A percentile compares a stretch with the other conserved stretches of the same genome.
Evolutionary conservation across 225 moss, liverwort and hornwort species (phyloP).

Genomic region (Neckera pumila): DNA sequence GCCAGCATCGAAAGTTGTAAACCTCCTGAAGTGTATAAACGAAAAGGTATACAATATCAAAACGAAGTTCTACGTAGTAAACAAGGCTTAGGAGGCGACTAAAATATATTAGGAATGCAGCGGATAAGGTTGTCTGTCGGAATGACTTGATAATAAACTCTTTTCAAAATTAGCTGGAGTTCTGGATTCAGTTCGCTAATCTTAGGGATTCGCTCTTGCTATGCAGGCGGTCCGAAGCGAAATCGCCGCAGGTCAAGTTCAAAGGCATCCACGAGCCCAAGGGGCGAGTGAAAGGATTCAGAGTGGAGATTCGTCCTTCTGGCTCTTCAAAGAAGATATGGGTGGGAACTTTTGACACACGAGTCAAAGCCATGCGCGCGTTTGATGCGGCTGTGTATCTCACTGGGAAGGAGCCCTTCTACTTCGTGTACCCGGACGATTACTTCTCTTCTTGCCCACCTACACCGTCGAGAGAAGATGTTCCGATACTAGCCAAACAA

Average conservation of each 20-base stretch:
- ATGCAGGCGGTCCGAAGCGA: background rate
- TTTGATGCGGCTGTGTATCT: slow-evolving; percentile 17
- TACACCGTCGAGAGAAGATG: background rate
- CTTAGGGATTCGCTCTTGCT: background rate
- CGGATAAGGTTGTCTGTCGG: background rate
- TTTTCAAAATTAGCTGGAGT: background rate
- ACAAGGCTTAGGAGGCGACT: background rate
- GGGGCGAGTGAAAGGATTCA: slow-evolving; percentile 24
- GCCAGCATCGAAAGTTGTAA: background rate
- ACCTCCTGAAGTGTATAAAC: background rate
- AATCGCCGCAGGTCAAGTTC: background rate
- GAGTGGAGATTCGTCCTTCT: slow-evolving; percentile 26
- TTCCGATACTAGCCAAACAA: background rate
- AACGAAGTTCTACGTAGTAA: background rate
- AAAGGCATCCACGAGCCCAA: slow-evolving; percentile 29
- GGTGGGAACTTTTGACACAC: slow-evolving; percentile 29
- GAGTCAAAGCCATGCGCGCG: slow-evolving; percentile 10
- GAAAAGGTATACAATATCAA: background rate
- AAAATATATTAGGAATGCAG: background rate
- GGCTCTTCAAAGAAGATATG: slow-evolving; percentile 6
- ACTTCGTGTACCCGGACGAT: background rate
- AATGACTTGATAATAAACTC: background rate
- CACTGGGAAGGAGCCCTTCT: slow-evolving; percentile 18
- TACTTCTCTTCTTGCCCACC: background rate
- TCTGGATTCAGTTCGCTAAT: background rate